Evolutionary conservation across 768 basidiomycete species (phyloP), one percentile per base, ranked within the genome.

Genomic region (Tylopilus sp.): DNA sequence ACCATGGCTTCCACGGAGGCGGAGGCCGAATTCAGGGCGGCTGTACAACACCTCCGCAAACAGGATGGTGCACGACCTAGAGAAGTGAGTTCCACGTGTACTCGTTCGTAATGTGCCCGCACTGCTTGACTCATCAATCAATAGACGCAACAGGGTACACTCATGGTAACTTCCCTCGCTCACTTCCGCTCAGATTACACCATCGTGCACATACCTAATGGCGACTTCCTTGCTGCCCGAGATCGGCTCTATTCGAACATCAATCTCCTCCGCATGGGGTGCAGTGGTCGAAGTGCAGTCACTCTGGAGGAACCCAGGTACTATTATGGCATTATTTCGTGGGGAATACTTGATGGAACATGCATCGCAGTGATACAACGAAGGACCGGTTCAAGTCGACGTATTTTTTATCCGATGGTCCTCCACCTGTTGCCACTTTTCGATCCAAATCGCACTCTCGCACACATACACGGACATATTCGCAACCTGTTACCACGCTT

Each of bases 131-230:
- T 59, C 44, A 58, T 48, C 38, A 33, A 25, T 31, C 28, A 23
- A 25, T 52, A 86, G 79, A 89, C 83, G 10, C 74, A 78, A 13
- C 71, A 82, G 47, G 91, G 91, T 44, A 69, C 77, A 22, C 75
- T 93, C 60, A 83, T 92, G 80, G 80, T 83, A 50, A 93, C 91
- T 23, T 91, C 89, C 11, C 79, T 93, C 23, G 87, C 88, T 40
- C 85, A 88, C 73, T 93, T 93, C 65, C 87, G 87, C 49, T 91
- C 89, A 2, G 90, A 92, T 73, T 88, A 82, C 65, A 88, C 88
- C 50, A 90, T 92, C 53, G 86, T 92, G 28, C 83, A 80, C 52
- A 82, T 93, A 47, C 88, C 88, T 0, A 70, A 75, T 40, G 91
- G 69, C 12, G 75, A 85, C 66, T 88, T 84, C 68, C 74, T 79